A percentile compares a stretch with the other conserved stretches of the same genome.
phyloP scores from a whole-genome alignment of 2,329 filamentous ascomycete species.

The Didymosphaeria variabile region DNA sequence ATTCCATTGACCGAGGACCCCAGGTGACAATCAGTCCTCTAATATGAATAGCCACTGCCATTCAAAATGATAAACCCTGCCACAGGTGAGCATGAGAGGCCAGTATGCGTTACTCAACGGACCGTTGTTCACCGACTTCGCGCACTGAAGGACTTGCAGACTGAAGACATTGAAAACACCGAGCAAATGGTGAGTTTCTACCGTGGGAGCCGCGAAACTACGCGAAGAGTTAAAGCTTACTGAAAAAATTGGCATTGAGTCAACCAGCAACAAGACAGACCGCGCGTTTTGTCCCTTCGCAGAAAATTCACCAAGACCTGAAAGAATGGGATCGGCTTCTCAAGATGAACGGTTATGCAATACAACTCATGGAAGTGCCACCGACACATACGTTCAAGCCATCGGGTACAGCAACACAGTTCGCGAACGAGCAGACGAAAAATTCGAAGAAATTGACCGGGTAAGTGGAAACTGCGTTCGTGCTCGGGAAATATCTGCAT shows the following conservation, averaged over 20 bases:
- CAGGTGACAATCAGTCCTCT: background rate
- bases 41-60: slow-evolving; percentile 1
- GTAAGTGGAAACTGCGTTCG: slow-evolving; percentile 1
- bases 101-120: background rate
- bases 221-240: background rate
- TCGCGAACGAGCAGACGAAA: slow-evolving; percentile 6
- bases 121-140: background rate
- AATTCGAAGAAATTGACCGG: slow-evolving; percentile 7
- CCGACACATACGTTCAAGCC: slow-evolving; percentile 4
- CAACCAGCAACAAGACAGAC: background rate
- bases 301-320: no score
- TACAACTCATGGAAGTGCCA: slow-evolving; percentile 6
- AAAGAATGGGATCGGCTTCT: background rate
- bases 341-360: background rate
- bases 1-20: background rate
- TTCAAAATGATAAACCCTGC: background rate
- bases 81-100: no score
- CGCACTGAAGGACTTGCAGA: background rate
- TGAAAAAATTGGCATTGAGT: background rate
- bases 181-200: slow-evolving; percentile 5
- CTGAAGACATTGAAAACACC: background rate
- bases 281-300: no score
- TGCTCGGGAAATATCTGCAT: no score
- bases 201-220: background rate
- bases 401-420: slow-evolving; percentile 4